Evolutionary conservation across 2,329 filamentous ascomycete genomes (phyloP).

Genomic region (Diplodia mutila): DNA sequence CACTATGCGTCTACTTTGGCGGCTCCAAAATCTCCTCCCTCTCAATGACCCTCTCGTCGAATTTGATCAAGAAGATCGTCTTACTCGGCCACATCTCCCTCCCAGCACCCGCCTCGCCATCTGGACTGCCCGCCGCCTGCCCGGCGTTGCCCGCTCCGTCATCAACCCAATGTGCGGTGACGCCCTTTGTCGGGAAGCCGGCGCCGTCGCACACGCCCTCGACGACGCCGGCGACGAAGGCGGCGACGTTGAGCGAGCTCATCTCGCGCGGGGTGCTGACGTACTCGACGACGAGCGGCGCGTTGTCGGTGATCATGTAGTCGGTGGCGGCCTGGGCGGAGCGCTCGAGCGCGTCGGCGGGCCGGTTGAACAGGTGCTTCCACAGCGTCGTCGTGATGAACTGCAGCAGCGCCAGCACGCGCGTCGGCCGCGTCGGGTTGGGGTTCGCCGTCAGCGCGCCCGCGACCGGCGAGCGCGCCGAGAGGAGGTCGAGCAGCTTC

Average conservation of each 20-base stretch:
- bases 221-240: conserved; percentile 91
- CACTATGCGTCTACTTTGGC: conserved; percentile 42
- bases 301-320: conserved; percentile 99
- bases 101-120: conserved; percentile 52
- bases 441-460: conserved; percentile 28
- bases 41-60: conserved; percentile 88
- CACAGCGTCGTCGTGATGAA: conserved; percentile 93
- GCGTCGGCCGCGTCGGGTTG: conserved; percentile 69
- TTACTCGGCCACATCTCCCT: conserved; percentile 91
- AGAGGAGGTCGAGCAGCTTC: conserved; percentile 82
- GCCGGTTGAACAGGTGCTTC: conserved; percentile 87
- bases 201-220: conserved; percentile 95
- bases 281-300: conserved; percentile 92
- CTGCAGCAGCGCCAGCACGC: conserved; percentile 88
- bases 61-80: conserved; percentile 94
- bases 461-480: conserved; percentile 44
- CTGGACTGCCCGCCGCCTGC: conserved; percentile 54
- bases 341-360: conserved; percentile 92
- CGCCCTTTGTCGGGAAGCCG: conserved; percentile 78
- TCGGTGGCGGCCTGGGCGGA: conserved; percentile 83
- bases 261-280: conserved; percentile 93
- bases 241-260: conserved; percentile 94
- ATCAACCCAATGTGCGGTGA: conserved; percentile 80
- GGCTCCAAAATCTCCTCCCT: conserved; percentile 80
- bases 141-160: conserved; percentile 52